Conservation (phyloP, 2,329 filamentous ascomycete species). For the Colletotrichum destructivum region DNA sequence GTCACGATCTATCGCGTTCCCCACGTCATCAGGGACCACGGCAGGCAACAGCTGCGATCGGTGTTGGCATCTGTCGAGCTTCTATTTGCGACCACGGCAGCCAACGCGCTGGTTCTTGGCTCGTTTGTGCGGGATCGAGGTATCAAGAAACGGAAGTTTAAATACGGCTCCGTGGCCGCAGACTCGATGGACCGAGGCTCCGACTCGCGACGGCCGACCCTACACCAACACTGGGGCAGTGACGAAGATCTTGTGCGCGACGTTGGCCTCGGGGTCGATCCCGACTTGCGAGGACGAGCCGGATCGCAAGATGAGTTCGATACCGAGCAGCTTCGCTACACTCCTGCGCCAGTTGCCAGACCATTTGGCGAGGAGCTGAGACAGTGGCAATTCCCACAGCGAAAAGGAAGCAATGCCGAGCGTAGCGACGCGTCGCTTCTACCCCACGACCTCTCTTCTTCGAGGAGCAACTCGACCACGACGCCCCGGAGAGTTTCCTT, state of each 20-base stretch:
- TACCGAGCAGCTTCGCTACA: constrained; percentile 48
- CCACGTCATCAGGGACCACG: constrained; percentile 78
- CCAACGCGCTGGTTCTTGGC: constrained; percentile 91
- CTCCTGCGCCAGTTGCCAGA: constrained; percentile 54
- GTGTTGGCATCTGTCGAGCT: constrained; percentile 92
- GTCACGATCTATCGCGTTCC: constrained; percentile 88
- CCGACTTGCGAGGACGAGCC: constrained; percentile 62
- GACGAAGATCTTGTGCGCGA: constrained; percentile 91
- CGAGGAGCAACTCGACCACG: constrained; percentile 57
- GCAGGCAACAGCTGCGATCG: constrained; percentile 88
- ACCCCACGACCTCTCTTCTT: constrained; percentile 54
- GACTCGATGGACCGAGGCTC: constrained; percentile 72
- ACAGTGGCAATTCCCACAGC: constrained; percentile 64
- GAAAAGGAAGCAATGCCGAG: constrained; percentile 55
- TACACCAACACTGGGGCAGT: constrained; percentile 84
- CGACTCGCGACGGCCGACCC: constrained; percentile 60
- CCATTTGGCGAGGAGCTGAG: constrained; percentile 55
- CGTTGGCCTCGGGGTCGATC: constrained; percentile 78
- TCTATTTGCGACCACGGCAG: constrained; percentile 87
- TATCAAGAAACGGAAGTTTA: constrained; percentile 89
- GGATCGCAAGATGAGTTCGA: constrained; percentile 41
- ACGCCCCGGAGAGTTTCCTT: constrained; percentile 79
- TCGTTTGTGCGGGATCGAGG: constrained; percentile 94
- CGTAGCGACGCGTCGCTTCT: constrained; percentile 63
- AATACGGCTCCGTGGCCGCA: constrained; percentile 71